Percentiles rank a stretch among this genome's conserved stretches.
Evolutionary conservation across 768 basidiomycete species (phyloP).

Genomic region (Tylopilus intermedius): DNA sequence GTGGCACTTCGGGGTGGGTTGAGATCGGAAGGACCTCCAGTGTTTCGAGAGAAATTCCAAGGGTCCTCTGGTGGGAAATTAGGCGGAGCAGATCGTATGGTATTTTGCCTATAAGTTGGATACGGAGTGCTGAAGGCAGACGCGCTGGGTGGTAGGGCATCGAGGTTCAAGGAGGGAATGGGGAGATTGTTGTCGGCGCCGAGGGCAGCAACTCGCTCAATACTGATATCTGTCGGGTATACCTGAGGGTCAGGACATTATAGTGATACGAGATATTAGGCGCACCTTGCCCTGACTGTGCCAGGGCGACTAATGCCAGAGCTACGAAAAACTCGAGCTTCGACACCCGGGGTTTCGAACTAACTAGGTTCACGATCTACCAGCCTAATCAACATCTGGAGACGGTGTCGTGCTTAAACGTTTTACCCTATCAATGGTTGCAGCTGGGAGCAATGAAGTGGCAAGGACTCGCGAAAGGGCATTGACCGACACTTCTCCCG

Average conservation of each 20-base stretch:
- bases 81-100: conserved; percentile 42
- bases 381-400: conserved; percentile 4
- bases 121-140: conserved; percentile 45
- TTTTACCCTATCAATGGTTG: conserved; percentile 73
- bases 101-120: conserved; percentile 42
- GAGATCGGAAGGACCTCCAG: conserved; percentile 25
- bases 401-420: neutral
- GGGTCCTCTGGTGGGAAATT: conserved; percentile 64
- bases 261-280: conserved; percentile 2
- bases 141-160: conserved; percentile 47
- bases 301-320: conserved; percentile 79
- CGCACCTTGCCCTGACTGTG: conserved; percentile 75
- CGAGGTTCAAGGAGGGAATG: conserved; percentile 64
- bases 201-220: conserved; percentile 74
- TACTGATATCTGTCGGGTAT: conserved; percentile 56
- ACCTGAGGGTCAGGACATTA: neutral
- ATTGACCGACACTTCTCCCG: conserved; percentile 79
- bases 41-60: conserved; percentile 45
- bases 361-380: conserved; percentile 88
- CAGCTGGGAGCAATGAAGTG: conserved; percentile 75
- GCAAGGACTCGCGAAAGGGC: conserved; percentile 74
- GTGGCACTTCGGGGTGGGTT: conserved; percentile 18
- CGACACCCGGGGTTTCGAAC: conserved; percentile 73
- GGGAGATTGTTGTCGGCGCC: conserved; percentile 77
- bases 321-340: conserved; percentile 91